A percentile compares a stretch with the other conserved stretches of the same genome.
Conservation (phyloP, 305 asterid genomes). For the Solanum hybrid region DNA sequence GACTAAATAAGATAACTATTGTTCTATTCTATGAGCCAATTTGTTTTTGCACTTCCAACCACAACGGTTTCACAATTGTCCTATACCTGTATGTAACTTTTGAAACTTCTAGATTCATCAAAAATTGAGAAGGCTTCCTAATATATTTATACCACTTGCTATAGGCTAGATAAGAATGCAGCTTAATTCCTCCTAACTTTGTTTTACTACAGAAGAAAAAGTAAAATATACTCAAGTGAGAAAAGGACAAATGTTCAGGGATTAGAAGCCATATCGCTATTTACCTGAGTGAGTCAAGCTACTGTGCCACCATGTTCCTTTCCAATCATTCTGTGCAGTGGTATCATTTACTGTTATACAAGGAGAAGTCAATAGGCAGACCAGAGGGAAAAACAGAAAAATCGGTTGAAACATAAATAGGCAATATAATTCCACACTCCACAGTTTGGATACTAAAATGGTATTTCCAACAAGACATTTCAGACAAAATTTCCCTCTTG, state of each 20-base stretch:
- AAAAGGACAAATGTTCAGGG: constrained; percentile 6
- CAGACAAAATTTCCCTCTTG: neutral
- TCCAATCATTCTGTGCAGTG: constrained; percentile 58
- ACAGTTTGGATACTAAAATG: neutral
- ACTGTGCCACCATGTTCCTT: constrained; percentile 70
- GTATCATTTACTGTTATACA: constrained; percentile 35
- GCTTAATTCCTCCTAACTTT: neutral
- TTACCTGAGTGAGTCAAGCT: constrained; percentile 42
- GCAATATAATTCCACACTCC: neutral
- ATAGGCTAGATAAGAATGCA: neutral
- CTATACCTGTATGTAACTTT: neutral
- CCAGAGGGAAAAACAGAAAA: neutral
- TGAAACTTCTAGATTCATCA: neutral
- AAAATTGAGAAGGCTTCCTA: neutral
- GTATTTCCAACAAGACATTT: neutral
- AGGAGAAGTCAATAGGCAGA: constrained; percentile 6
- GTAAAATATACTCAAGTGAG: neutral
- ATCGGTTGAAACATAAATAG: neutral
- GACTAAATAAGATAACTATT: neutral
- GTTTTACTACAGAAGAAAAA: neutral
- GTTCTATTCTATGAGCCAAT: neutral
- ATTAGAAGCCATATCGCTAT: neutral
- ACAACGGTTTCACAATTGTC: neutral
- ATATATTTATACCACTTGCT: neutral
- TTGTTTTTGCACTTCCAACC: neutral